Percentiles rank a stretch among this genome's conserved stretches.
Conservation (phyloP, 768 basidiomycete genomes). For the Chalciporus pseudorubinellus region DNA sequence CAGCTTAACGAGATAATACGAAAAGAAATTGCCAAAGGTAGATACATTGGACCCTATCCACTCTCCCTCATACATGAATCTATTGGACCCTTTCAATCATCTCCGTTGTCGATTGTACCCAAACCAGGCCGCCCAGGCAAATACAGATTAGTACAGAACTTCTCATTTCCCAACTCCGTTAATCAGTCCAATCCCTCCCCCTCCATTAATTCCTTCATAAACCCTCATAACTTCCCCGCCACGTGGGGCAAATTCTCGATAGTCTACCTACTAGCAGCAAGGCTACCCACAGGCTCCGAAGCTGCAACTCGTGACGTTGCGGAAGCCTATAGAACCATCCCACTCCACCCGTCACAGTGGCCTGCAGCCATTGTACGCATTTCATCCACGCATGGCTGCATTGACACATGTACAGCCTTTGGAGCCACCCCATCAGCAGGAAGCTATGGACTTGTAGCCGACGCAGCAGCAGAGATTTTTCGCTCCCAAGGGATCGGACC, state of each 20-base stretch:
- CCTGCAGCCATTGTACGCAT: not conserved
- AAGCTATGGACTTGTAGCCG: slow-evolving; percentile 1
- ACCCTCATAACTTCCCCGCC: not conserved
- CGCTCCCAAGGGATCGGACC: not conserved
- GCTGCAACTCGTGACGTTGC: not conserved
- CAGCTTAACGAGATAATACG: no score
- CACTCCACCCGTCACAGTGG: not conserved
- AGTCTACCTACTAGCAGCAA: not conserved
- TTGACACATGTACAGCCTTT: not conserved
- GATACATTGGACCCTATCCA: no score
- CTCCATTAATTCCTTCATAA: not conserved
- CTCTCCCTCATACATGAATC: no score
- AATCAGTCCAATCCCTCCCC: not conserved
- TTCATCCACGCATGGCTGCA: not conserved
- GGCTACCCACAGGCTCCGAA: not conserved
- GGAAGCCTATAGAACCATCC: not conserved
- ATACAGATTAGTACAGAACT: not conserved
- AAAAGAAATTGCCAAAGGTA: no score
- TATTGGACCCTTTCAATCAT: no score
- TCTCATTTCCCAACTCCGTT: not conserved
- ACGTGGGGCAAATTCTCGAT: slow-evolving; percentile 3
- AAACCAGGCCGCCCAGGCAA: not conserved
- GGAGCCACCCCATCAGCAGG: not conserved
- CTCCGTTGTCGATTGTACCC: not conserved
- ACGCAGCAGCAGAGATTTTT: slow-evolving; percentile 5